phyloP scores from a whole-genome alignment of 2,329 filamentous ascomycete genomes.

The Geosmithia flava region DNA sequence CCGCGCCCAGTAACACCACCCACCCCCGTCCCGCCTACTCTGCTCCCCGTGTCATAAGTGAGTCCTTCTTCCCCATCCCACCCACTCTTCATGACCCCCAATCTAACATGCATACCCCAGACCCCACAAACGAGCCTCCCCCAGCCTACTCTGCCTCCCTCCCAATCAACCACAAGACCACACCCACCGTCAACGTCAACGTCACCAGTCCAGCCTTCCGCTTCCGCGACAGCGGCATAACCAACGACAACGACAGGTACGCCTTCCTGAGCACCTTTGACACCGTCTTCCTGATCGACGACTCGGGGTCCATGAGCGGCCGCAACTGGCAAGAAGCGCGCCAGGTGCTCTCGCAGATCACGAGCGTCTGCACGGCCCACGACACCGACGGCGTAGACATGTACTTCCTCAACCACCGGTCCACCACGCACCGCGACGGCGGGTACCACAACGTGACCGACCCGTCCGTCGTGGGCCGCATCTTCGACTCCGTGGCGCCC shows the following conservation, averaged over 20 bases:
- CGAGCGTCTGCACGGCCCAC: constrained; percentile 68
- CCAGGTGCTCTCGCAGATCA: constrained; percentile 57
- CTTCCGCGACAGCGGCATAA: background rate
- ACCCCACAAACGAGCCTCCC: background rate
- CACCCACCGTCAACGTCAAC: background rate
- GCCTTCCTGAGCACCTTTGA: constrained; percentile 71
- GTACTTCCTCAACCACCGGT: constrained; percentile 71
- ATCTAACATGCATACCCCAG: background rate
- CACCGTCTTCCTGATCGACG: constrained; percentile 83
- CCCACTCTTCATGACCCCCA: background rate
- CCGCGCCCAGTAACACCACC: background rate
- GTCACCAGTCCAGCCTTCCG: background rate
- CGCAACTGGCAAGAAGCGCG: constrained; percentile 64
- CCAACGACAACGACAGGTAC: constrained; percentile 50
- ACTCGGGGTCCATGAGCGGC: constrained; percentile 78
- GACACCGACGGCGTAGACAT: constrained; percentile 83
- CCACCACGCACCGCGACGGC: constrained; percentile 24
- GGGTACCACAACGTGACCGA: constrained; percentile 55
- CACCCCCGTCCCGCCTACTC: background rate
- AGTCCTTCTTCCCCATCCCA: background rate
- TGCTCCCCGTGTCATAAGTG: background rate
- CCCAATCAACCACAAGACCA: background rate
- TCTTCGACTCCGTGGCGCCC: constrained; percentile 61
- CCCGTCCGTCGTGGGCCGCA: constrained; percentile 43
- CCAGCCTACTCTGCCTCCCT: background rate